Base-by-base conservation (phyloP, 2,329 filamentous ascomycete genomes). In the Rhynchosporium secalis region DNA sequence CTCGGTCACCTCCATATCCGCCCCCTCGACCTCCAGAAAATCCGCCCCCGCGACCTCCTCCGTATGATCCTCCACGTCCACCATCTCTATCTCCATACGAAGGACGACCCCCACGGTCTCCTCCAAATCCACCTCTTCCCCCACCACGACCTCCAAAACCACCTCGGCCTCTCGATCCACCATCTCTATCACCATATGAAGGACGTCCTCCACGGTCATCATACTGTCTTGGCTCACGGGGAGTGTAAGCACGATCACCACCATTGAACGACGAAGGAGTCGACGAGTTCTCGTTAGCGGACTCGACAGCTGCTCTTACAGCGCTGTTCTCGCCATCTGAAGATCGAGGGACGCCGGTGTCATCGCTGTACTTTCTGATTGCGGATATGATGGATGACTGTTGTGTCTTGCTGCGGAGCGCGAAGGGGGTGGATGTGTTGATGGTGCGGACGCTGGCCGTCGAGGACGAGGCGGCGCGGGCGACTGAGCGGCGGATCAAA, bases 401-500 rank as follows among this genome's bases (percentile, higher is more conserved):
- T 56, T 68, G 76, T 73, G 66, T 72, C 72, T 67, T 78, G 69
- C 65, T 59, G 52, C 68, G 70, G 57, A 75, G 64, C 31, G 72
- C 61, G 46, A 75, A 72, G 38, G 75, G 75, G 58, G 74, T 73
- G 60, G 76, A 63, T 3, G 76, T 73, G 54, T 75, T 72, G 63
- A 79, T 74, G 58, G 75, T 74, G 56, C 76, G 75, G 62, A 75
- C 75, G 45, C 75, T 75, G 64, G 79, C 68, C 67, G 78, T 72
- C 51, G 79, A 77, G 57, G 78, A 76, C 40, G 79, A 76, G 62
- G 83, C 79, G 55, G 83, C 79, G 71, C 83, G 82, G 71, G 80
- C 77, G 68, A 84, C 83, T 67, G 81, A 77, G 71, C 82, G 83
- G 65, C 84, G 83, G 68, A 88, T 67, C 65, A 71, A 64, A 70